Base-by-base conservation (phyloP, 78 protist genomes). In the Paratrimastix pyriformis region DNA sequence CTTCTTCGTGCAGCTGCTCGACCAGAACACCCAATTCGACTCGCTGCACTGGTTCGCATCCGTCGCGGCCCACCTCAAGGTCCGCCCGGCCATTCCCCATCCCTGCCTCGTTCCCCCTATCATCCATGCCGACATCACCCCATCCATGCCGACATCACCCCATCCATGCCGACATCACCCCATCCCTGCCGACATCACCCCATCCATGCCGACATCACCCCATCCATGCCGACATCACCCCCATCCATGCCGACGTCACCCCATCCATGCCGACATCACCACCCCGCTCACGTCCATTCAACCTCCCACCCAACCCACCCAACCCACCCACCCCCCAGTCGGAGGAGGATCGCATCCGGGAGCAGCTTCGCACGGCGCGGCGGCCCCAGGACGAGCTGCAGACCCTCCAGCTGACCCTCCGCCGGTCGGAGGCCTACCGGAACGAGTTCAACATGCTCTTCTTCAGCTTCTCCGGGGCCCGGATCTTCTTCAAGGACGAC, bases 41-140 rank as follows among this genome's bases (percentile, higher is more conserved):
- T 33, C 89, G 18, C 88, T 94, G 9, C 97, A 90, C 82, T 94
- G 95, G 96, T 93, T 88, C 82, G 90, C 87, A 9, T 0, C 84
- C 1, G 90, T 92, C 50, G 30, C 33, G 29, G 43, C 45, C 39
- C 65, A 85, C 8, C 29, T 62, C 21, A 21, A 15, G 39, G 68
- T 13, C 11, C 68, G 21, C n/a, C n/a, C n/a, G n/a, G n/a, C n/a
- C n/a, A n/a, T n/a, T n/a, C n/a, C n/a, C n/a, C n/a, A n/a, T n/a
- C n/a, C n/a, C n/a, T n/a, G n/a, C n/a, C n/a, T n/a, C n/a, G n/a
- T n/a, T n/a, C n/a, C n/a, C n/a, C n/a, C n/a, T n/a, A n/a, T n/a
- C n/a, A n/a, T n/a, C 60, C 66, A 79, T 70, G 69, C 43, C 32
- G 79, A 54, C 1, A 74, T 80, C 35, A 21, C 52, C 38, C 74